Evolutionary conservation across 2,329 filamentous ascomycete species (phyloP).

Genomic region (Capronia coronata): DNA sequence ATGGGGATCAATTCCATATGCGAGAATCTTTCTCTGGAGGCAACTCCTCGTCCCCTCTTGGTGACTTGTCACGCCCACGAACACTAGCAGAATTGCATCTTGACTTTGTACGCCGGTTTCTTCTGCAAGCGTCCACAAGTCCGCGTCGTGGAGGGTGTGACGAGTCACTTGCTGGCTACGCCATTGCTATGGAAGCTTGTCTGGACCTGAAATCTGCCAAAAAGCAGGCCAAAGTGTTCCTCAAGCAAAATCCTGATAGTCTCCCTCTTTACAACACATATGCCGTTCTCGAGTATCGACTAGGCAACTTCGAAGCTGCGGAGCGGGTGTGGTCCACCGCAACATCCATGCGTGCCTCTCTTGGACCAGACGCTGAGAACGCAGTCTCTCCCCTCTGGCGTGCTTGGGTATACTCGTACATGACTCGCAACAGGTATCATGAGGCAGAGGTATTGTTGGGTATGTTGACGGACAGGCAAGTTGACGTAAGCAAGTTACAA

Average conservation of each 20-base stretch:
- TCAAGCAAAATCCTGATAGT: slow-evolving; percentile 62
- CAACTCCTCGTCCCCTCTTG: neutral
- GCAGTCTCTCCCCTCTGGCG: slow-evolving; percentile 49
- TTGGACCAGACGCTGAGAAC: slow-evolving; percentile 33
- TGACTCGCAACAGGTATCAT: slow-evolving; percentile 41
- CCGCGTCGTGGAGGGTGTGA: slow-evolving; percentile 33
- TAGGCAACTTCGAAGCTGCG: slow-evolving; percentile 53
- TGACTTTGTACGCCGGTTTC: slow-evolving; percentile 46
- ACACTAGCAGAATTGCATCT: slow-evolving; percentile 31
- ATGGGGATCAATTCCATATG: neutral
- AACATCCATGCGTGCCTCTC: slow-evolving; percentile 49
- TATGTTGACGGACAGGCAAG: slow-evolving; percentile 34
- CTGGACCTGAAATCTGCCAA: slow-evolving; percentile 52
- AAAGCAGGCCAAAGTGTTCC: slow-evolving; percentile 64
- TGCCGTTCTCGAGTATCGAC: slow-evolving; percentile 61
- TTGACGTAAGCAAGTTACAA: slow-evolving; percentile 32
- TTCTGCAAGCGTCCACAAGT: slow-evolving; percentile 52
- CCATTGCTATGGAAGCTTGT: slow-evolving; percentile 59
- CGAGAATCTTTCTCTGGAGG: neutral
- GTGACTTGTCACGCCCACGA: neutral
- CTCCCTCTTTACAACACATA: slow-evolving; percentile 71
- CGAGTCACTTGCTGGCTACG: slow-evolving; percentile 59
- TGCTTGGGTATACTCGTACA: slow-evolving; percentile 62
- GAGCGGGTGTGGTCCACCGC: slow-evolving; percentile 62
- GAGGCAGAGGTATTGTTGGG: slow-evolving; percentile 38